Percentiles rank a stretch among this genome's conserved stretches.
Evolutionary conservation across 163 green algal genomes (phyloP).

Genomic region (Chloromonas sp.): DNA sequence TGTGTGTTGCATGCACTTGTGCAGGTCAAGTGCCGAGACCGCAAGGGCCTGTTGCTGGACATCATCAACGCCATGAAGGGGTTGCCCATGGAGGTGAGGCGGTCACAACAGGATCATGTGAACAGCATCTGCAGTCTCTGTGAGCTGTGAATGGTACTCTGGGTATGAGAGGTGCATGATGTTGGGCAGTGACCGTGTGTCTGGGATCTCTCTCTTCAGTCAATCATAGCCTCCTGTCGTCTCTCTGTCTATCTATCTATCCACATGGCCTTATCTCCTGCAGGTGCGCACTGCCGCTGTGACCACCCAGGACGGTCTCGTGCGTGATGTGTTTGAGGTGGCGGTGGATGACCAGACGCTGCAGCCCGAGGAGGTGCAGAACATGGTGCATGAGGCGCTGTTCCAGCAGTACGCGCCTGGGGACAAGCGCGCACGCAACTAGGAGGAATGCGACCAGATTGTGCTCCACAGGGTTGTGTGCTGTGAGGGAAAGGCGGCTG

Average conservation of each 20-base stretch:
- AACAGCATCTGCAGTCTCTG: neutral
- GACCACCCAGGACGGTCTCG: constrained; percentile 53
- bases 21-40: constrained; percentile 65
- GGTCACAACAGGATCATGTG: neutral
- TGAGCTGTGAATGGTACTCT: neutral
- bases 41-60: constrained; percentile 63
- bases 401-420: constrained; percentile 17
- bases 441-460: neutral
- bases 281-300: constrained; percentile 70
- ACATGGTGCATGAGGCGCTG: constrained; percentile 33
- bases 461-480: neutral
- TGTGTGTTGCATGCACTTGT: too few species aligned
- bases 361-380: constrained; percentile 35
- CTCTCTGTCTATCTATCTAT: neutral
- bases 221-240: too few species aligned
- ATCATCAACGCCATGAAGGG: constrained; percentile 56
- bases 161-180: neutral
- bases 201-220: too few species aligned
- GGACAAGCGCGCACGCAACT: neutral
- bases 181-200: too few species aligned
- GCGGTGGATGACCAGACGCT: constrained; percentile 28
- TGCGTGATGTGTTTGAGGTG: constrained; percentile 65
- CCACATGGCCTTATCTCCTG: neutral
- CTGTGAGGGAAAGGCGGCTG: neutral
- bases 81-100: constrained; percentile 49